These are phyloP conservation scores for Bacidia rubella DNA, from an alignment of 495 filamentous ascomycete genomes.

Conservation along the genomic window DNA sequence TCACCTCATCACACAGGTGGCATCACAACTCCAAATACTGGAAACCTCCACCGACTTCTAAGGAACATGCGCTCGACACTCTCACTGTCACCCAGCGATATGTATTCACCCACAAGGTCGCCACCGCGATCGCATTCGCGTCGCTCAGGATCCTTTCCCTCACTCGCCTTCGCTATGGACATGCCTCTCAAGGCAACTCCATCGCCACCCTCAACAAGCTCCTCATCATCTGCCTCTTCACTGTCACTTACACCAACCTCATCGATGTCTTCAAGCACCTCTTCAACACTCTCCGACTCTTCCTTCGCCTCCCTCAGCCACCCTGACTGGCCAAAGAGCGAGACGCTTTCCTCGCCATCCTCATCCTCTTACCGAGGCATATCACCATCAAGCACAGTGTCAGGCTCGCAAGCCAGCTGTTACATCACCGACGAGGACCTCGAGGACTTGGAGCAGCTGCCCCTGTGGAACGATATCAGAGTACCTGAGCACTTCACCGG, in stretches of 20 bases:
- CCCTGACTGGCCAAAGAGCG: slow-evolving; percentile 18
- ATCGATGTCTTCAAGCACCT: neutral
- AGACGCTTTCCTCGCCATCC: slow-evolving; percentile 12
- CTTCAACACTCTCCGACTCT: slow-evolving; percentile 1
- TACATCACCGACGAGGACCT: slow-evolving; percentile 20
- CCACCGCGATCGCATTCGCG: slow-evolving; percentile 8
- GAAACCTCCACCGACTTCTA: neutral
- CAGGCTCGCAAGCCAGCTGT: slow-evolving; percentile 10
- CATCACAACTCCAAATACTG: neutral
- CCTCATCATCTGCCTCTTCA: slow-evolving; percentile 8
- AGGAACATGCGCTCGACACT: neutral
- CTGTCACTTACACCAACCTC: slow-evolving; percentile 7
- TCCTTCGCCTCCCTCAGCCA: slow-evolving; percentile 13
- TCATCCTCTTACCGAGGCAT: neutral
- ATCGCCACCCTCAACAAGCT: slow-evolving; percentile 14
- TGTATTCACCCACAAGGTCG: slow-evolving; percentile 5
- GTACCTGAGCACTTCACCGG: slow-evolving; percentile 5
- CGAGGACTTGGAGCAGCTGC: slow-evolving; percentile 11
- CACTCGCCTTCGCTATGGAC: slow-evolving; percentile 17
- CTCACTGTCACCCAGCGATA: slow-evolving; percentile 2
- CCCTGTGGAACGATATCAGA: slow-evolving; percentile 10
- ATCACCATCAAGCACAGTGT: neutral
- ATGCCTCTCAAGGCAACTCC: slow-evolving; percentile 16
- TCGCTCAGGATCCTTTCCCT: slow-evolving; percentile 6
- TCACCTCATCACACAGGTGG: neutral